Evolutionary conservation across 2,329 filamentous ascomycete species (phyloP), one percentile per base, ranked within the genome.

Genomic region (Gnomoniopsis sp.): DNA sequence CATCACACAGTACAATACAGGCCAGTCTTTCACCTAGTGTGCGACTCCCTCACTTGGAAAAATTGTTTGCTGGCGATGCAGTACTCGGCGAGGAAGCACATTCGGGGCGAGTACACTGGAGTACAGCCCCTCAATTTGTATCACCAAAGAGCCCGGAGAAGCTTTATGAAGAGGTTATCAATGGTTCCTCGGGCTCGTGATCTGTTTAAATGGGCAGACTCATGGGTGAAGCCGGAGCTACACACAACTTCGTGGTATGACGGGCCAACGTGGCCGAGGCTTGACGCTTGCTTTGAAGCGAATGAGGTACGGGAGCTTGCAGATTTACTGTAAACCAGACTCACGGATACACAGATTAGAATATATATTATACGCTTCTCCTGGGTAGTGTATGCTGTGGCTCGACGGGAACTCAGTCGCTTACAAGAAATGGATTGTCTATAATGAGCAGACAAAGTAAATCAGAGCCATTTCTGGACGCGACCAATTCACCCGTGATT

Each of bases 31-130:
- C 47, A 48, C 12, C 43, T 19, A 19, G n/a, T n/a, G 11, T 21
- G n/a, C n/a, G 21, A n/a, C 12, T 17, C 7, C 2, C 47, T 8
- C 33, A 33, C 30, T 15, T 7, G 49, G 4, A 21, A 17, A 8
- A 4, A 14, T 38, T 47, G 49, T 57, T 57, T 57, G 55, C 55
- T 57, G 19, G 19, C 34, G 38, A 47, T 47, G 55, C 12, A 12
- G 30, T 26, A 48, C 52, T 36, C 43, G 19, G 44, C 41, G 41
- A 54, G 52, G 12, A 12, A 19, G 17, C 11, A 15, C 14, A 14
- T 12, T 2, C 33, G 43, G 21, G 38, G 36, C 26, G 38, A 17
- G 48, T 34, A 21, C 26, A 17, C 26, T 23, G 19, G 38, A 17
- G 48, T 23, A n/a, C 30, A 36, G 49, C 41, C 49, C 11, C 49